Evolutionary conservation across 148 eudicot species (phyloP).

Genomic region (Rhododendron molle): DNA sequence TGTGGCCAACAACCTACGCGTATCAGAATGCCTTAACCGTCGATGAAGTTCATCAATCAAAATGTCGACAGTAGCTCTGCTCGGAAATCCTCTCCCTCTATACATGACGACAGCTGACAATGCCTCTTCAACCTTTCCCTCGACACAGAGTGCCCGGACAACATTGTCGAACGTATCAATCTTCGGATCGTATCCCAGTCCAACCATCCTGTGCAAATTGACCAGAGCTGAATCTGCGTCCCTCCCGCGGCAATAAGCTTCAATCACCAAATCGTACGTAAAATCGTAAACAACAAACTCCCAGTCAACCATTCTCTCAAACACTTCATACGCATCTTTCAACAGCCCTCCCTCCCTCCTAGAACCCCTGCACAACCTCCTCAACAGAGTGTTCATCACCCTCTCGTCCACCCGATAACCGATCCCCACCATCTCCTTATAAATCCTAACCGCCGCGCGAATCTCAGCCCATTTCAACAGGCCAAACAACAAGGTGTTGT

Average conservation of each 20-base stretch:
- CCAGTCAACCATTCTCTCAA: slow-evolving; percentile 45
- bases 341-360: slow-evolving; percentile 37
- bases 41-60: slow-evolving; percentile 57
- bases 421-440: slow-evolving; percentile 45
- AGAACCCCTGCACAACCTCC: slow-evolving; percentile 61
- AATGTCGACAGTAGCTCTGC: slow-evolving; percentile 39
- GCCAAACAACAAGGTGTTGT: slow-evolving; percentile 78
- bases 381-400: slow-evolving; percentile 67
- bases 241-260: slow-evolving; percentile 58
- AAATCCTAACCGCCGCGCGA: slow-evolving; percentile 42
- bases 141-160: slow-evolving; percentile 50
- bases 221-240: slow-evolving; percentile 43
- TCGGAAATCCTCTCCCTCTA: slow-evolving; percentile 33
- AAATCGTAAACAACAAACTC: slow-evolving; percentile 28
- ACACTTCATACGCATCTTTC: slow-evolving; percentile 37
- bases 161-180: slow-evolving; percentile 45
- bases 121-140: slow-evolving; percentile 50
- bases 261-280: slow-evolving; percentile 47
- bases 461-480: slow-evolving; percentile 67
- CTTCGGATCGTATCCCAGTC: slow-evolving; percentile 50
- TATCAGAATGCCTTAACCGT: slow-evolving; percentile 36
- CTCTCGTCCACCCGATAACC: slow-evolving; percentile 70
- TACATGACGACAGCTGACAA: slow-evolving; percentile 38
- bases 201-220: slow-evolving; percentile 42
- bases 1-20: slow-evolving; percentile 45